phyloP scores from a whole-genome alignment of 2,329 filamentous ascomycete species.

The Nemania sp. region DNA sequence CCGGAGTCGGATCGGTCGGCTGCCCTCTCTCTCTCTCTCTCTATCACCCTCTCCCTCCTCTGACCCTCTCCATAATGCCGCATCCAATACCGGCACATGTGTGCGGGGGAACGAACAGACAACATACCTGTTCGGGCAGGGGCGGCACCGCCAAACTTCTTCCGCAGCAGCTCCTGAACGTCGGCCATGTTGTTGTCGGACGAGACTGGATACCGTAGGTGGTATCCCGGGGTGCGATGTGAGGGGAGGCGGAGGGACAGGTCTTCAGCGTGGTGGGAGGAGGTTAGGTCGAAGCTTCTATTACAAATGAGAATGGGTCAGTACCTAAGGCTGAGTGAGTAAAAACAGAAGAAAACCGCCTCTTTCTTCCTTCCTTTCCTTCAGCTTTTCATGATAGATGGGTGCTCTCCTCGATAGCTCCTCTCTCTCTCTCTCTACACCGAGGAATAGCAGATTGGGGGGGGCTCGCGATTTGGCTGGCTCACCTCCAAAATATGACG shows the following conservation, averaged over 20 bases:
- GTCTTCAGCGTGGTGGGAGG: too few species aligned
- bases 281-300: too few species aligned
- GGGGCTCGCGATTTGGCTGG: not conserved
- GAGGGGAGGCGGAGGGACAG: not conserved
- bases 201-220: slow-evolving; percentile 18
- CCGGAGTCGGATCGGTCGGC: slow-evolving; percentile 23
- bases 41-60: not conserved
- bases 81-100: not conserved
- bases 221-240: slow-evolving; percentile 19
- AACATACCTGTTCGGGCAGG: slow-evolving; percentile 43
- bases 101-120: not conserved
- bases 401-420: too few species aligned
- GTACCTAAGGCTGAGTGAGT: too few species aligned
- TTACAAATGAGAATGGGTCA: too few species aligned
- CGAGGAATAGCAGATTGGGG: too few species aligned
- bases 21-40: too few species aligned
- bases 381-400: too few species aligned
- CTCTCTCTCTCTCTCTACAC: too few species aligned
- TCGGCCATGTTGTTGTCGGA: slow-evolving; percentile 42
- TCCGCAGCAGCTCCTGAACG: slow-evolving; percentile 49
- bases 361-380: too few species aligned
- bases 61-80: not conserved
- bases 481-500: slow-evolving; percentile 20
- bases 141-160: slow-evolving; percentile 43
- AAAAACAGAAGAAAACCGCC: too few species aligned